Base-by-base conservation (phyloP, 2,329 filamentous ascomycete genomes). In the Diaporthe citriasiana region DNA sequence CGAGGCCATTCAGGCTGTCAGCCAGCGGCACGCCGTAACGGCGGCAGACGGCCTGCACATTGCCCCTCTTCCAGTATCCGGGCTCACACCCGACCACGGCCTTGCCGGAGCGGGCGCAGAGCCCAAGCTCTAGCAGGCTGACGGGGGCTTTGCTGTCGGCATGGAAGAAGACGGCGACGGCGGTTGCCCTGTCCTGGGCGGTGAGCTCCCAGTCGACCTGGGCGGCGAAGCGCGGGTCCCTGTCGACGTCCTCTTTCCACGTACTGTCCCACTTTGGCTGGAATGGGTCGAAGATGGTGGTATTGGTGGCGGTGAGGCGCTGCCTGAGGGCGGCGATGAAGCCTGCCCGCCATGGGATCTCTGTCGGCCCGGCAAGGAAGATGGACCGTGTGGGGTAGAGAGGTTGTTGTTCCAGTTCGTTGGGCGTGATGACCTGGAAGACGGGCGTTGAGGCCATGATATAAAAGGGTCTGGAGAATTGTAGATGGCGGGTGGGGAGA, bases 191-290 rank as follows among this genome's bases (percentile, higher is more conserved):
- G 19, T 89, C 86, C 76, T 90, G 87, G 80, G 85, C 89, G 22
- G 87, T 83, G 2, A 93, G 83, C 82, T 93, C 91, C 91, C 91
- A 93, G 40, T 85, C 81, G 0, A 90, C 85, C 79, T 93, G 91
- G 51, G 86, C 81, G 12, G 80, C 80, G 81, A 89, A 92, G 10
- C 71, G 65, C 0, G 82, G 84, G 3, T 76, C 75, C 73, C 86
- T 86, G 0, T 82, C 79, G 25, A 86, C 81, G 65, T 90, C 86
- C 70, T 91, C 87, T 19, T 76, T 81, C 86, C 88, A 90, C 1
- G 81, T 85, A 12, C 80, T 78, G 77, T 91, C 86, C 91, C 91
- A 93, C 78, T 89, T 85, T 7, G 82, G 73, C 1, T 90, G 87
- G 12, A 86, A 82, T 0, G 91, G 91, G 76, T 93, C 89, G 79